These are phyloP conservation scores for Iris pallida DNA, from an alignment of 116 monocot genomes.

Conservation along the genomic window DNA sequence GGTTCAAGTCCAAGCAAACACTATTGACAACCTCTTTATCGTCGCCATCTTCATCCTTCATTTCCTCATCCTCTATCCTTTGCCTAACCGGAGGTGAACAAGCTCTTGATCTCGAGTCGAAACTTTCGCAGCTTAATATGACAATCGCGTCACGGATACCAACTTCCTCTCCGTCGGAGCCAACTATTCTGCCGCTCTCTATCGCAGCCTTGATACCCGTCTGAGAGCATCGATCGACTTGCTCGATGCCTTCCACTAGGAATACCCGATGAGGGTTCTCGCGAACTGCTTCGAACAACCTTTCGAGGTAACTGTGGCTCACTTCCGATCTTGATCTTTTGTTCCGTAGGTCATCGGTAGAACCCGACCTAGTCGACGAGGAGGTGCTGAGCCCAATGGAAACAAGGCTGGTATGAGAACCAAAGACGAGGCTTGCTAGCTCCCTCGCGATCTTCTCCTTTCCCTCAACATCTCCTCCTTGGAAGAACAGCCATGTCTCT, in stretches of 20 bases:
- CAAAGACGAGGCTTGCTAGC: constrained; percentile 69
- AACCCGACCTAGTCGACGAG: constrained; percentile 19
- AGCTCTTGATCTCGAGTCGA: constrained; percentile 52
- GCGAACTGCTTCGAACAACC: constrained; percentile 34
- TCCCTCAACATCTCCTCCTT: constrained; percentile 55
- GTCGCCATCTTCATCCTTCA: constrained; percentile 8
- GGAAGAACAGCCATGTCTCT: constrained; percentile 87
- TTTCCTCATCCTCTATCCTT: constrained; percentile 31
- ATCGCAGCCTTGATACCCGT: constrained; percentile 40
- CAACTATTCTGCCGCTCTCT: constrained; percentile 31
- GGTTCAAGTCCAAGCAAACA: constrained; percentile 71
- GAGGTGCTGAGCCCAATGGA: constrained; percentile 29
- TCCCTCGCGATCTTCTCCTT: constrained; percentile 66
- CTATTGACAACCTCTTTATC: constrained; percentile 6
- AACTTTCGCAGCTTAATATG: constrained; percentile 69
- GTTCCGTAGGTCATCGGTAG: constrained; percentile 7
- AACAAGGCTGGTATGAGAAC: constrained; percentile 32
- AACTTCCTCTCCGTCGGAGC: constrained; percentile 35
- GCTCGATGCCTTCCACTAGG: constrained; percentile 63
- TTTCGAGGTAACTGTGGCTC: constrained; percentile 29
- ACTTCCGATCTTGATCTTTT: constrained; percentile 36
- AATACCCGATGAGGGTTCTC: constrained; percentile 76
- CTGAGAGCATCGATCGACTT: constrained; percentile 38
- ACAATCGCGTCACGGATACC: constrained; percentile 54
- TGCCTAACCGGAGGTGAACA: constrained; percentile 48